A percentile compares a stretch with the other conserved stretches of the same genome.
Evolutionary conservation across 768 basidiomycete species (phyloP).

Genomic region (Collybiopsis luxurians): DNA sequence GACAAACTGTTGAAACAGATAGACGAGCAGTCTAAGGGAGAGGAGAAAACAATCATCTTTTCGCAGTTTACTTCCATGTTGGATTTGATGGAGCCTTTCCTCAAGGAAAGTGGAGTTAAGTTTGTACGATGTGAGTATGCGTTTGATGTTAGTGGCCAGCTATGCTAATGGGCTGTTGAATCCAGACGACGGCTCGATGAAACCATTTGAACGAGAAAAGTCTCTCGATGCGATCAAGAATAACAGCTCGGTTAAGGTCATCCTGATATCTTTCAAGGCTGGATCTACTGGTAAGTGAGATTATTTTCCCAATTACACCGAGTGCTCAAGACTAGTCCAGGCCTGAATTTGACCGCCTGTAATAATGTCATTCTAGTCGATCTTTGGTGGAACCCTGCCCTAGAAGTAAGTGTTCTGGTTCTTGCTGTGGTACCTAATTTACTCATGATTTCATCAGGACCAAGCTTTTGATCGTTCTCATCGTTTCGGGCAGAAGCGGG

Average conservation of each 20-base stretch:
- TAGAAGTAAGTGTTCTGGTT: conserved; percentile 48
- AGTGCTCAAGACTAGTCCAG: conserved; percentile 29
- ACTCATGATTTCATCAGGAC: conserved; percentile 42
- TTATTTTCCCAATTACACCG: background rate
- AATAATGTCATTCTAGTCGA: conserved; percentile 94
- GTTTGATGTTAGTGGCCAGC: background rate
- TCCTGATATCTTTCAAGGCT: conserved; percentile 95
- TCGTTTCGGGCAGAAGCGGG: conserved; percentile 82
- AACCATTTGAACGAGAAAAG: conserved; percentile 68
- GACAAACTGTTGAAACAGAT: conserved; percentile 69
- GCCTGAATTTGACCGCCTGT: conserved; percentile 88
- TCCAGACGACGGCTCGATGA: conserved; percentile 89
- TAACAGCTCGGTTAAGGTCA: conserved; percentile 59
- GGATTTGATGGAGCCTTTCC: conserved; percentile 82
- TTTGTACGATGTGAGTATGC: conserved; percentile 80
- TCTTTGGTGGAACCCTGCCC: conserved; percentile 93
- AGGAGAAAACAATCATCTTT: conserved; percentile 95
- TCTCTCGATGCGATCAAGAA: conserved; percentile 71
- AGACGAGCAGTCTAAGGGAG: conserved; percentile 41
- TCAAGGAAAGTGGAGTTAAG: conserved; percentile 61
- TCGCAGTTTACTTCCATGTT: conserved; percentile 91
- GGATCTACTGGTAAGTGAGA: conserved; percentile 73
- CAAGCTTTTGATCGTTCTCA: conserved; percentile 94
- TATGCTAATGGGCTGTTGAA: conserved; percentile 1
- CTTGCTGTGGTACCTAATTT: background rate